phyloP scores from a whole-genome alignment of 345 rosid species.

The Capsella bursapastoris region DNA sequence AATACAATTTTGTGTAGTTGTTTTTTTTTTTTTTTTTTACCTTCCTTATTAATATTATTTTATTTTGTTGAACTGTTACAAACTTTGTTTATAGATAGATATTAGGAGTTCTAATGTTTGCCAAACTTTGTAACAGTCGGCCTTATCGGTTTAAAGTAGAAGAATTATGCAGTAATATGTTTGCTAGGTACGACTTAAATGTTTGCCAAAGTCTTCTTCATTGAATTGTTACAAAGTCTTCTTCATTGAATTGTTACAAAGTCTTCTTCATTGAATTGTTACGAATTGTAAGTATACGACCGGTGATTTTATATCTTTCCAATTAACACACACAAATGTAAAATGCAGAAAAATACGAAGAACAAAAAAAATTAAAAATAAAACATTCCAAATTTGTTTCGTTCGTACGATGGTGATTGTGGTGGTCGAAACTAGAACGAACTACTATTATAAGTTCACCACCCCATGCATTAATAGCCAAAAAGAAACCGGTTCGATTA shows the following conservation, averaged over 20 bases:
- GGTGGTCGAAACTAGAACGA: not conserved
- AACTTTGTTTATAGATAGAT: too few relatives aligned
- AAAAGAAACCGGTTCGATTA: conserved; percentile 13
- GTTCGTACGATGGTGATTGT: not conserved
- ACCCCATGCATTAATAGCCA: conserved; percentile 14
- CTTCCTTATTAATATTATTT: too few relatives aligned
- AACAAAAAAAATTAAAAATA: not conserved
- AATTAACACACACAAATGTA: not conserved
- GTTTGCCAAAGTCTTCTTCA: conserved; percentile 3
- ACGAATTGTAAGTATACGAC: not conserved
- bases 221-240: conserved; percentile 16
- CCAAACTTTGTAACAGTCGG: not conserved
- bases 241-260: too few relatives aligned
- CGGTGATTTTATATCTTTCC: not conserved
- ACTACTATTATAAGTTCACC: not conserved
- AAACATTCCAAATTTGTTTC: not conserved
- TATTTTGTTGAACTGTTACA: too few relatives aligned
- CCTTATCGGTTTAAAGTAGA: not conserved
- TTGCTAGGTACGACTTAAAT: conserved; percentile 6
- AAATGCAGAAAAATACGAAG: too few relatives aligned
- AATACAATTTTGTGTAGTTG: not conserved
- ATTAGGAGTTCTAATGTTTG: too few relatives aligned
- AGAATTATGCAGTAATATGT: not conserved
- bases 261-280: conserved; percentile 10
- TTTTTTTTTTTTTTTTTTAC: not conserved